Conservation (phyloP, 2,329 filamentous ascomycete species). For the Pyrenochaeta sp. region DNA sequence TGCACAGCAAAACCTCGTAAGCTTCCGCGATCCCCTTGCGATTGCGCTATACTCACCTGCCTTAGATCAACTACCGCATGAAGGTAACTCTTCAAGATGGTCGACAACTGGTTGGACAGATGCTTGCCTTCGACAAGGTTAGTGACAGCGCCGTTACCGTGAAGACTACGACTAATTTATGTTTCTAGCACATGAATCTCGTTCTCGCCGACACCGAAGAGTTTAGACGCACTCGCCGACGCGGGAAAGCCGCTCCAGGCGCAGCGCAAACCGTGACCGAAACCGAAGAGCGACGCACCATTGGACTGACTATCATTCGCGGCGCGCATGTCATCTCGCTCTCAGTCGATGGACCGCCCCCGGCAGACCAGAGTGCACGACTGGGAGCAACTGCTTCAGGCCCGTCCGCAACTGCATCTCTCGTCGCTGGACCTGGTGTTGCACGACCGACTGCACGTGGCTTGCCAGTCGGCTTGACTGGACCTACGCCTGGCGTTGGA, state of each 20-base stretch:
- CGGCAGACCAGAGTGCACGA: conserved; percentile 88
- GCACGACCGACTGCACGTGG: conserved; percentile 90
- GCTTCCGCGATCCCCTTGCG: conserved; percentile 40
- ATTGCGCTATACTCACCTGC: conserved; percentile 27
- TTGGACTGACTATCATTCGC: conserved; percentile 92
- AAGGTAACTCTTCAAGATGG: conserved; percentile 94
- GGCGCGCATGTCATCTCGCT: conserved; percentile 94
- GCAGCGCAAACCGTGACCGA: conserved; percentile 73
- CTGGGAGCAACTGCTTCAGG: conserved; percentile 79
- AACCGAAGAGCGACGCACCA: conserved; percentile 95
- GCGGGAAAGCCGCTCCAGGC: conserved; percentile 72
- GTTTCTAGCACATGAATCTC: conserved; percentile 91
- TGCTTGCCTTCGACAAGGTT: conserved; percentile 98
- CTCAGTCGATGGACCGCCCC: conserved; percentile 93
- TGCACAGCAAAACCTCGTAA: conserved; percentile 70
- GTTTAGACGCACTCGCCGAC: conserved; percentile 41
- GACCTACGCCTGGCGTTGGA: conserved; percentile 87
- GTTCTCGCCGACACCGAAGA: conserved; percentile 95
- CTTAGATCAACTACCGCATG: conserved; percentile 99
- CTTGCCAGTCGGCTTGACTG: conserved; percentile 80
- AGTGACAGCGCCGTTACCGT: conserved; percentile 20
- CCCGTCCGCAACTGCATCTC: conserved; percentile 63
- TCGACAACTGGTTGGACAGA: conserved; percentile 95
- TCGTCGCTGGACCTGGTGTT: conserved; percentile 86
- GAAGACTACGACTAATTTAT: conserved; percentile 17